Percentiles rank a stretch among this genome's conserved stretches.
Evolutionary conservation across 1,284 basidiomycete genomes (phyloP).

Genomic region (Naganishia sp.): DNA sequence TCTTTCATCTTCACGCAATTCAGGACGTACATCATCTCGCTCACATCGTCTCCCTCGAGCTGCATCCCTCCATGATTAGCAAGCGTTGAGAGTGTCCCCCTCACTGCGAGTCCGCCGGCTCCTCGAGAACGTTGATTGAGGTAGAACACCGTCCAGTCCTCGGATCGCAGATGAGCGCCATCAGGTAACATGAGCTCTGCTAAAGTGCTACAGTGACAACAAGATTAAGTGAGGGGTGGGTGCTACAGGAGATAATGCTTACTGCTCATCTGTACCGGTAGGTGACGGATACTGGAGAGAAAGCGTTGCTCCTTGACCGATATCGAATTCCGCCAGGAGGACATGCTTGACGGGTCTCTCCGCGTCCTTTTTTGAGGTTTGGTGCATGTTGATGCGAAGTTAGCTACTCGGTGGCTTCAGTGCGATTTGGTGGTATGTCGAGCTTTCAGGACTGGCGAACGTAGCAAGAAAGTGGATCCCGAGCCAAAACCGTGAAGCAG

Average conservation of each 20-base stretch:
- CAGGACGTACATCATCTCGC: constrained; percentile 83
- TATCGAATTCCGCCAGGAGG: constrained; percentile 92
- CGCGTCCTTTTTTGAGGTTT: background rate
- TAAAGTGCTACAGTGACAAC: constrained; percentile 63
- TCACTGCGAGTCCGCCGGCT: constrained; percentile 51
- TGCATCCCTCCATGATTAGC: constrained; percentile 22
- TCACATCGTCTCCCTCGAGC: constrained; percentile 45
- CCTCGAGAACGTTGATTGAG: constrained; percentile 67
- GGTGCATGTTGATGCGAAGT: background rate
- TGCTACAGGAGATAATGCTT: constrained; percentile 40
- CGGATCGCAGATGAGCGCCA: constrained; percentile 87
- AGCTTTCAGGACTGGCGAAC: no score
- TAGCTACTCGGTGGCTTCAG: no score
- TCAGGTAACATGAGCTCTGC: constrained; percentile 99
- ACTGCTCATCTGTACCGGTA: constrained; percentile 89
- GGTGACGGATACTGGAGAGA: constrained; percentile 93
- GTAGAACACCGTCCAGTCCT: constrained; percentile 99
- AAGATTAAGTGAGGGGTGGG: background rate
- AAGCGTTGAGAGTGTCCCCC: background rate
- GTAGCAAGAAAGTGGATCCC: no score
- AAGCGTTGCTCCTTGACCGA: constrained; percentile 83
- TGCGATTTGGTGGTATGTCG: no score
- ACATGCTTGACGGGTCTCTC: constrained; percentile 83
- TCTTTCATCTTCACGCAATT: constrained; percentile 95
- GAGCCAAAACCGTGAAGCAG: no score